Evolutionary conservation across 768 basidiomycete genomes (phyloP), one percentile per base, ranked within the genome.

Genomic region (Lactifluus pinguis): DNA sequence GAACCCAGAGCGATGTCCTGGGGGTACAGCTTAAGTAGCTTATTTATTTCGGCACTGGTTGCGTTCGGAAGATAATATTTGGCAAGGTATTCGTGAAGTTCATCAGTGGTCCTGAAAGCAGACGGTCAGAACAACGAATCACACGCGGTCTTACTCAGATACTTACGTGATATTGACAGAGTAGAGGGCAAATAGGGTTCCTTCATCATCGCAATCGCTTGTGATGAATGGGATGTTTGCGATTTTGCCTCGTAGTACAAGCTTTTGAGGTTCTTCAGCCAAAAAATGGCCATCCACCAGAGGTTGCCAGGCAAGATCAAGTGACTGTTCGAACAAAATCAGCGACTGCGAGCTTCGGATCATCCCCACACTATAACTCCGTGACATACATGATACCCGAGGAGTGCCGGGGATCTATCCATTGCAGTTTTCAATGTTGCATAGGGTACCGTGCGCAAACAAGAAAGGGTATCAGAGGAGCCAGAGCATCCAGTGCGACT

Each of bases 241-340:
- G 34, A 36, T 10, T 36, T 36, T 36, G 34, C 77, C 78, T 17
- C 71, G 65, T 38, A 67, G 63, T 1, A 78, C 66, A 2, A 75
- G 68, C 3, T 57, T 49, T 71, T 64, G 0, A 44, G 76, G 76
- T 48, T 70, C 61, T 0, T 68, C 72, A 1, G 65, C 67, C 38
- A 80, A 50, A 63, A 80, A 75, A 0, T 70, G 64, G 0, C 76
- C 76, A 53, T 80, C 78, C 3, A 75, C 70, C 7, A 70, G 67
- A 3, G 77, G 77, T 17, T 65, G 32, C 75, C 76, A 79, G 1
- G 73, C 69, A 30, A 74, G 53, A 0, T 56, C 57, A 39, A 76
- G 62, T n/a, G 71, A 69, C 59, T 65, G 47, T 8, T n/a, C 36
- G 8, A 42, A 39, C 25, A 6, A 10, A 9, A 17, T 54, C 25